Base-by-base conservation (phyloP, 441 rosid genomes). In the Erodium moschatum region DNA sequence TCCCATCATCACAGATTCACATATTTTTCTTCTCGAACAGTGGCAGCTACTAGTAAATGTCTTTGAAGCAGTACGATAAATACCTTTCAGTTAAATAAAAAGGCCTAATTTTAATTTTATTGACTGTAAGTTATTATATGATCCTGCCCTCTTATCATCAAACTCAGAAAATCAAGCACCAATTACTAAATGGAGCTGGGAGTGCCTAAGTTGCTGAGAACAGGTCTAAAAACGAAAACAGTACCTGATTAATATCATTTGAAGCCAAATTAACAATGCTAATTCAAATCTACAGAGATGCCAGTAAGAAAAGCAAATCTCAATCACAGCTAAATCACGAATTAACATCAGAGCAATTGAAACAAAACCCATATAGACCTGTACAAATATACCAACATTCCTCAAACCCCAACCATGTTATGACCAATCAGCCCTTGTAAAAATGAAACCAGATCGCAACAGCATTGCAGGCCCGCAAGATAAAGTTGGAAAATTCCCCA, bases 401-500 rank as follows among this genome's bases (percentile, higher is more conserved):
- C 44, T 9, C 44, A 6, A 48, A 48, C 5, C 13, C 15, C 56
- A 48, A 48, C 15, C 16, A 48, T 48, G 12, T n/a, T n/a, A 18
- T 5, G 9, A 15, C 21, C 20, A 16, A 54, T 54, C 61, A 18
- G 6, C n/a, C 61, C 24, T 18, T 15, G 10, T 54, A 18, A 54
- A 54, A 54, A 46, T 46, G 5, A 11, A 11, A n/a, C 52, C 15
- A 4, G 13, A 48, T 4, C n/a, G 13, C 20, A 40, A 48, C 13
- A 4, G 16, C 56, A 48, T 48, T 48, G 56, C 56, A 48, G 56
- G 13, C 56, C 56, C 16, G 13, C 16, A 48, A 48, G 56, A 48
- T 48, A 13, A 48, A 48, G 18, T 21, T 64, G 65, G 27, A 31
- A 42, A 56, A 54, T 61, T 52, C 65, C 29, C 24, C 69, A 40